phyloP scores from a whole-genome alignment of 768 basidiomycete genomes.

The Leucosporidium yakuticum region DNA sequence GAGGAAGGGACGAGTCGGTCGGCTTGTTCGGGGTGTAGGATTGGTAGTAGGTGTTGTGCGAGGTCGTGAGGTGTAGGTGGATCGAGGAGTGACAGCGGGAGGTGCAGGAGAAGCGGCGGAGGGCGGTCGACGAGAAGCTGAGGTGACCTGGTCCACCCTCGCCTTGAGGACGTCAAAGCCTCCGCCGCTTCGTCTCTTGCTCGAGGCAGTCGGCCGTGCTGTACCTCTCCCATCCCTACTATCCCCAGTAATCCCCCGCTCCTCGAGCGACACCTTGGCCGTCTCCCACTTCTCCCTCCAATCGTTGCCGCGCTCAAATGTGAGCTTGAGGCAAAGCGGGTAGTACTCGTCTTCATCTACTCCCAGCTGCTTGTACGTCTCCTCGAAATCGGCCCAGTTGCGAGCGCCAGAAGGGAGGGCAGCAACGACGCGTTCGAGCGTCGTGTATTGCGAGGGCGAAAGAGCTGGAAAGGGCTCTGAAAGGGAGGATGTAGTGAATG shows the following conservation, averaged over 20 bases:
- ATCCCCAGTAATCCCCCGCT: not conserved
- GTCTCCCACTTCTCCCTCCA: slow-evolving; percentile 29
- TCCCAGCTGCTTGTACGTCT: slow-evolving; percentile 3
- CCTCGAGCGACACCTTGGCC: not conserved
- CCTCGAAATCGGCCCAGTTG: slow-evolving; percentile 15
- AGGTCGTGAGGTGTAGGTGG: too few species aligned
- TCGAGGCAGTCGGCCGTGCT: too few species aligned
- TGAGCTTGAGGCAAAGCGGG: slow-evolving; percentile 16
- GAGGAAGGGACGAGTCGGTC: slow-evolving; percentile 5
- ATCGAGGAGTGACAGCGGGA: too few species aligned
- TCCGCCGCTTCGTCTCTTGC: not conserved
- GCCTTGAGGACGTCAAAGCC: slow-evolving; percentile 17
- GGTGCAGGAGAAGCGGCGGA: slow-evolving; percentile 1
- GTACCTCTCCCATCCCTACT: too few species aligned
- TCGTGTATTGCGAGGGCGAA: not conserved
- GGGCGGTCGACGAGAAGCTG: not conserved
- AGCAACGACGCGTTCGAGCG: slow-evolving; percentile 11
- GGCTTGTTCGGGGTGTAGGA: too few species aligned
- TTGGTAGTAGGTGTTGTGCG: too few species aligned
- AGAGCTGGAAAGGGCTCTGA: slow-evolving; percentile 13
- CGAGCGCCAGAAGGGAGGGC: not conserved
- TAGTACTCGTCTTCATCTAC: slow-evolving; percentile 16
- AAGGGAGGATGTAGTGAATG: too few species aligned
- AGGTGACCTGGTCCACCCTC: slow-evolving; percentile 6
- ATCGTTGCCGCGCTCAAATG: slow-evolving; percentile 11